Base-by-base conservation (phyloP, 2,329 filamentous ascomycete genomes). In the Microsporum audouinii region DNA sequence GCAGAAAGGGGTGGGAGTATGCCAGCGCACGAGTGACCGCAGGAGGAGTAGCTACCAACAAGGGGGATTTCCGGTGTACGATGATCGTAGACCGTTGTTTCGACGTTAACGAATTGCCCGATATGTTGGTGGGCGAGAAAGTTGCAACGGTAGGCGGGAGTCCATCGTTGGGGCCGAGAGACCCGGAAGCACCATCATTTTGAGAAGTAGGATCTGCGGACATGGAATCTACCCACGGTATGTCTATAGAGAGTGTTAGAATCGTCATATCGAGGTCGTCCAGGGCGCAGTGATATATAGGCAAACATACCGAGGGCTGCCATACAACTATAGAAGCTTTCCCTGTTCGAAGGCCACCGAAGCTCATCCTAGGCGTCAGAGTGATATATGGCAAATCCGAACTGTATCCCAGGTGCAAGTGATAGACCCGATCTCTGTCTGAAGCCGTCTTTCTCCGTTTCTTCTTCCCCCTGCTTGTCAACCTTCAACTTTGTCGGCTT, bases 61-160 rank as follows among this genome's bases (percentile, higher is more conserved):
- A 77, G 8, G 94, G 94, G 14, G 90, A 96, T 76, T 97, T 99
- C 73, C 96, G 92, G 75, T 97, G 91, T 23, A 99, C 91, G 67
- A 97, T 85, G 67, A 99, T 91, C 61, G 90, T 95, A 17, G 90
- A 95, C 53, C 89, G 85, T 64, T 92, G 88, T 70, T 88, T 88
- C 47, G 85, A 84, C 41, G 85, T 82, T 55, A 87, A 80, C 3
- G 85, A 82, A 41, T 83, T 82, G 61, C 87, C 83, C 51, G 85
- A 87, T 66, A 91, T 82, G 27, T 88, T 89, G 27, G 87, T 83
- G 36, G 94, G 91, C 3, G 92, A 94, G 78, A 99, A 99, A 69
- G 89, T 83, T 65, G 94, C 94, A 71, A 88, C 85, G 53, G 90
- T 87, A 61, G 83, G 80, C 65, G 77, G 78, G 63, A 75, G 76